Base-by-base conservation (phyloP, 306 rosid genomes). In the Quillaja saponaria region DNA sequence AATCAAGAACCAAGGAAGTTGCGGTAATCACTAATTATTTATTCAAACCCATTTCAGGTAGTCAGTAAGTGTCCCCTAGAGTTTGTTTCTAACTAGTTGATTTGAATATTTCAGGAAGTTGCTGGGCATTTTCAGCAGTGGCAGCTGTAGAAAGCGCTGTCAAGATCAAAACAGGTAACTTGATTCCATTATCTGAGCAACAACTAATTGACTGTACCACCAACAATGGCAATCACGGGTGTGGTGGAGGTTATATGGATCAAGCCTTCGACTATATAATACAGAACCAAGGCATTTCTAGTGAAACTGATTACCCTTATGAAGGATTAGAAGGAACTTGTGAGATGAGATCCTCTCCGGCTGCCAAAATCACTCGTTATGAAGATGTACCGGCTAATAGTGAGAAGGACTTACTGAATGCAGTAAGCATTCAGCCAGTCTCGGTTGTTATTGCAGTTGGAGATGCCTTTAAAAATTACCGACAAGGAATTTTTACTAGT, bases 401-500 rank as follows among this genome's bases (percentile, higher is more conserved):
- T 10, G 58, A 67, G 10, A 10, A 4, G 1, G 56, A 33, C 25
- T 64, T 67, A 34, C 45, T 33, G 8, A 47, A 55, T 63, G 61
- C 71, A 6, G 40, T 65, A 25, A 40, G 42, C 10, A 17, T 35
- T 37, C 40, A 37, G 40, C 40, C 40, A n/a, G n/a, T n/a, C n/a
- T n/a, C n/a, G n/a, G n/a, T n/a, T 37, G 40, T 37, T 37, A 10
- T 10, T 37, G 40, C 10, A 37, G 45, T 53, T 52, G 59, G 58
- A 8, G 47, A 58, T 11, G 75, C 75, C 39, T 69, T 69, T 55
- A 6, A 12, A 2, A 25, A 0, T 6, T 61, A 67, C 14, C 6
- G 10, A 10, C 21, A 62, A 28, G 76, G 76, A 0, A 48, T 68
- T 12, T 48, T 68, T 21, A 56, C 65, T 1, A 63, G 76, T 19